Base-by-base conservation (phyloP, 2,329 filamentous ascomycete species). In the Coniochaeta hoffmannii region DNA sequence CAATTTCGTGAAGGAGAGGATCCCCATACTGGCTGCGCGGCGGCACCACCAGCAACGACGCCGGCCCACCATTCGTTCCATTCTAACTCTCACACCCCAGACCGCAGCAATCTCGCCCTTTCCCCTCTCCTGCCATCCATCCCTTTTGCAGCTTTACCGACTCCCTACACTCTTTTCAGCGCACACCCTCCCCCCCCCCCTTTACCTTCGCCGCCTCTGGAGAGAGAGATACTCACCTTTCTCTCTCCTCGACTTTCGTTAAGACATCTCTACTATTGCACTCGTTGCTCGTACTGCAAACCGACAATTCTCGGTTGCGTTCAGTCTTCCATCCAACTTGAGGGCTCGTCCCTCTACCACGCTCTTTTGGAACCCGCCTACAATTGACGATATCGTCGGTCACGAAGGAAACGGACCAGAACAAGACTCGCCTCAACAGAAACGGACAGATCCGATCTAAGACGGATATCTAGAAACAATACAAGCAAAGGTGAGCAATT, bases 261-360 rank as follows among this genome's bases (percentile, higher is more conserved):
- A 15, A 46, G 26, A 46, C 41, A 32, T 32, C 30, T 12, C 12
- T 8, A 28, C 4, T 22, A 19, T 22, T 22, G 15, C 22, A 12
- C 22, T 46, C 22, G 41, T 46, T 46, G 41, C 41, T 57, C 46
- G 52, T 34, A 44, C 55, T 53, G 35, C 36, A n/a, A 51, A 32
- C 53, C 22, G 14, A 32, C 30, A 44, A 24, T 10, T 34, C 24
- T 28, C 49, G 17, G 50, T 36, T 53, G 56, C 53, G 34, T 38
- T 38, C 50, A 2, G 65, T 69, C 65, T 66, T 72, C 70, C 67
- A 70, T 73, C 75, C 76, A 80, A 80, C 76, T 51, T 73, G 77
- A 79, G 77, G 74, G 76, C 58, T 59, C 53, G 53, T 61, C 76
- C 79, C 77, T 80, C 78, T 75, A 74, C 65, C 74, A 82, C 79